Base-by-base conservation (phyloP, 108 stramenopile species). In the Fragilaria radians region DNA sequence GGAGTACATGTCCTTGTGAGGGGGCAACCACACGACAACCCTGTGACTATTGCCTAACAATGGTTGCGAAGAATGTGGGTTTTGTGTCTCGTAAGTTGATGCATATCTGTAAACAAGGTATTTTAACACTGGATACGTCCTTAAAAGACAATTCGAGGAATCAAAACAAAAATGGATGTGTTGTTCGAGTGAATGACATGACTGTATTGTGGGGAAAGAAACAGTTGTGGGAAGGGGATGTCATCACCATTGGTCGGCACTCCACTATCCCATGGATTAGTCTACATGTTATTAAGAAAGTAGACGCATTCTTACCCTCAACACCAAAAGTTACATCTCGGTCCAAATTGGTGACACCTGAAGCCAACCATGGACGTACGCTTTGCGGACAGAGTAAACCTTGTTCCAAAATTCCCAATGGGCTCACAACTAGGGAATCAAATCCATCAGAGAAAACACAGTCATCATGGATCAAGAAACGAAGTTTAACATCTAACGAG, bases 1-100 rank as follows among this genome's bases (percentile, higher is more conserved):
- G 67, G 63, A 45, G 65, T 24, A 53, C 67, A 18, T 75, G 73
- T 52, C 62, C 62, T 27, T 75, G 73, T 36, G 32, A 60, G 26
- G 24, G 50, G 50, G 36, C 36, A 11, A 42, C 36, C 14, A 42
- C 36, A 11, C 36, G 36, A 11, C 7, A 7, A 11, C 36, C 36
- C 7, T 42, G 36, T 42, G 7, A 7, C 7, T 7, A 42, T 42
- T 42, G 36, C 36, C 7, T 11, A 42, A 11, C 14, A 7, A 7
- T 42, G 14, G 36, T 7, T 11, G 14, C 36, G 7, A 7, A 42
- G 36, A 14, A 7, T 42, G 11, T 42, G 36, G 36, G 11, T 11
- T n/a, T n/a, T n/a, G 7, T 42, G 36, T 42, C 36, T 14, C 7
- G 14, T 11, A 42, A 7, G 36, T 11, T 42, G 36, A 11, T 42